Evolutionary conservation across 1,284 basidiomycete genomes (phyloP), one percentile per base, ranked within the genome.

Genomic region (Kwoniella shivajii): DNA sequence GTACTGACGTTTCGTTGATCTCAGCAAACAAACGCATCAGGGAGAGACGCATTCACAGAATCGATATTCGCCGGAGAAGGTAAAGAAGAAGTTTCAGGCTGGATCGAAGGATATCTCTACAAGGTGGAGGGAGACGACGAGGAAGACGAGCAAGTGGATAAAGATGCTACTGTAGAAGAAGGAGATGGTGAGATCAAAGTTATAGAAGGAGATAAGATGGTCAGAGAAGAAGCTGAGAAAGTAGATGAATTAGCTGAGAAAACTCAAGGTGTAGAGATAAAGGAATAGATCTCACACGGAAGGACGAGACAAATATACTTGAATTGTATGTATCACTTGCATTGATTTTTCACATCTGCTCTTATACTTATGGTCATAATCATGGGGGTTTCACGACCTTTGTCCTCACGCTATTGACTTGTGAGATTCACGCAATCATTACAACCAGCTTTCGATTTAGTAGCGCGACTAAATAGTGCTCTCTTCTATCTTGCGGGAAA

Each of bases 61-160:
- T 71, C 77, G 3, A 54, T 75, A 22, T 77, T 74, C 51, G 71
- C 71, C 10, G 76, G 76, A 31, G 75, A 78, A 60, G 77, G 77
- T 49, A 75, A 76, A 56, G 77, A 78, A 60, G 75, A 78, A 58
- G 74, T 77, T 14, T 70, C 77, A 24, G 77, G 77, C 13, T 78
- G 72, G 72, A 77, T 78, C 34, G 77, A 78, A 58, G 77, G 76
- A 11, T 78, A 68, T 61, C 50, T 78, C 16, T 76, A 67, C 57
- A 62, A 63, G 39, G 56, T 52, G 2, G 75, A 75, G 60, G 73
- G 74, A 26, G 67, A 51, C 2, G 65, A 63, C 26, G 68, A 67
- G 13, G 70, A 65, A 26, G 69, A 67, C 14, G 55, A 61, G 18
- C 56, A 41, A 42, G 30, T 52, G 39, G n/a, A 42, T 49, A 50